Base-by-base conservation (phyloP, 805 yeast species). In the Blastobotrys attinorum region DNA sequence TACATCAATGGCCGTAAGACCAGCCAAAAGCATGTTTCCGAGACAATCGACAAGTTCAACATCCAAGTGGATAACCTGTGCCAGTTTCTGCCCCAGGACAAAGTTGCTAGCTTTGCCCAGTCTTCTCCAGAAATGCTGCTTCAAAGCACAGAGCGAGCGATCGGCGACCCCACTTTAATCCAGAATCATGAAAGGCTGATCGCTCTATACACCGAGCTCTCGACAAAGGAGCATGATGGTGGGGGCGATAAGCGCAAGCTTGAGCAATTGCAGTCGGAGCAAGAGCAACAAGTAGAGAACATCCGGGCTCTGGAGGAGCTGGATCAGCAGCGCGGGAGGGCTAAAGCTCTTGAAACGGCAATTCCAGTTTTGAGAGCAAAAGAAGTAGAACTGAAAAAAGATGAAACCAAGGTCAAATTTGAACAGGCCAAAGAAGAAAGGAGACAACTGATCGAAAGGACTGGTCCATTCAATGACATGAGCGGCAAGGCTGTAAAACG, bases 51-150 rank as follows among this genome's bases (percentile, higher is more conserved):
- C 17, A 56, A 57, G 2, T 71, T 78, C 49, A 83, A 83, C 56
- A 83, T 92, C 47, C 97, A 92, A 57, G 69, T 92, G 45, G 94
- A 87, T 58, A 92, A 90, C 59, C 69, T 90, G 40, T 89, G 97
- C 57, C 97, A 90, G 59, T 92, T 92, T 57, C 66, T 92, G 44
- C 96, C 98, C 0, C 99, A 92, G 59, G 97, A 90, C 55, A 72
- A 94, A 47, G 97, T 92, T 4, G 90, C 95, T 2, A 87, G 85
- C 51, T 92, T 92, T 67, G 95, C 97, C 0, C 75, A 81, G 2
- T 65, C 86, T 51, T 73, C 83, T 22, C 84, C 94, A 1, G 88
- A 83, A 49, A 77, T 78, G 47, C 65, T 90, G 6, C 67, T 92
- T 10, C 55, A 69, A 21, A 95, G 86, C 54, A 85, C 95, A 1